Conservation (phyloP, 2,329 filamentous ascomycete species). For the Penicillium sp. region DNA sequence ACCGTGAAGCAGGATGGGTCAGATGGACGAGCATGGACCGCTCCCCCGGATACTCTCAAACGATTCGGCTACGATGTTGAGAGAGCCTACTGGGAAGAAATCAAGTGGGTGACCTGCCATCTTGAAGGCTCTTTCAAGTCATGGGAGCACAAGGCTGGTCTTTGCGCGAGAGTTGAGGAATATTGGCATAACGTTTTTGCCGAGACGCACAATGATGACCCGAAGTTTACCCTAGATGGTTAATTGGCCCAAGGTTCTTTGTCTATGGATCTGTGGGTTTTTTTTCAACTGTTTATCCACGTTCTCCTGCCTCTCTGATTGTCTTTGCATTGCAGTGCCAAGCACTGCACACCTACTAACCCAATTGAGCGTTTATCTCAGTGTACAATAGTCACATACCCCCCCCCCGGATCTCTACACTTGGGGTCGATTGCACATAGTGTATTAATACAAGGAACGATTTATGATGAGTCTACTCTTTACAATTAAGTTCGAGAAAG, state of each 20-base stretch:
- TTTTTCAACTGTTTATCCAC: background rate
- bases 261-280: background rate
- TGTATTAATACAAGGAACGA: slow-evolving; percentile 1
- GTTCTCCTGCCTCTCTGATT: background rate
- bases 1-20: slow-evolving; percentile 41
- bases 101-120: slow-evolving; percentile 45
- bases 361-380: background rate
- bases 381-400: background rate
- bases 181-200: slow-evolving; percentile 43
- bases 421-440: background rate
- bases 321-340: background rate
- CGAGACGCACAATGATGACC: slow-evolving; percentile 36
- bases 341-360: background rate
- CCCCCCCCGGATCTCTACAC: background rate
- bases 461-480: background rate
- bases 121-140: slow-evolving; percentile 39
- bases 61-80: slow-evolving; percentile 47
- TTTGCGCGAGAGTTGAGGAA: slow-evolving; percentile 36
- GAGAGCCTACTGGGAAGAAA: slow-evolving; percentile 45
- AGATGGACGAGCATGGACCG: slow-evolving; percentile 43
- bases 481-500: too few species aligned
- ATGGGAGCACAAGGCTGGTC: slow-evolving; percentile 37
- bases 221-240: slow-evolving; percentile 32
- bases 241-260: slow-evolving; percentile 11
- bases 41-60: slow-evolving; percentile 36